Evolutionary conservation across 1,139 yeast genomes (phyloP), one percentile per base, ranked within the genome.

Genomic region (Taiozyma sp.): DNA sequence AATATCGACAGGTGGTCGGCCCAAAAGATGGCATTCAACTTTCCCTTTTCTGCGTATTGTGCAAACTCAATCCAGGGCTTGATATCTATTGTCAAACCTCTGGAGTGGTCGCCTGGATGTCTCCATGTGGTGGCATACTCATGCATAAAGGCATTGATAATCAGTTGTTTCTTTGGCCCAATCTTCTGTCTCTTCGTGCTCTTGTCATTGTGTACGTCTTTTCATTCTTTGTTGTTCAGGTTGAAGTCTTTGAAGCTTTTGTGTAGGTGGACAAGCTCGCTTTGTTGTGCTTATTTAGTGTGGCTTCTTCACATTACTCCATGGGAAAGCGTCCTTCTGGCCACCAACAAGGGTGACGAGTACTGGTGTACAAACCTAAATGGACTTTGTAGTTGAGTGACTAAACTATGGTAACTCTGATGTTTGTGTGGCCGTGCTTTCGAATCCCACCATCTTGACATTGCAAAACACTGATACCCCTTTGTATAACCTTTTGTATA

Each of bases 1-100:
- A 66, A 70, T 1, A 67, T 68, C 1, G 74, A 76, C 30, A 72
- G 59, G 12, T 67, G 70, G 61, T 74, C 78, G 28, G 78, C 78
- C 48, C 74, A 62, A 56, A 74, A 74, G 19, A 74, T 51, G 3
- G 73, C 70, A 55, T 71, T 70, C 54, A 74, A 65, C 55, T 73
- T 72, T 1, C 76, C 78, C 40, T 59, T 62, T 53, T 74, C 78
- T 2, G 51, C 54, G 41, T 46, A 49, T 41, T 51, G 40, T 6
- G 59, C 59, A 13, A 54, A 39, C 23, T 39, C 43, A 22, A 28
- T 44, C 24, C n/a, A 39, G 42, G 23, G 29, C 8, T 38, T 41
- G 6, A 22, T 28, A 14, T 30, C 30, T 7, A n/a, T 28, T 5
- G 48, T 45, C n/a, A 29, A 22, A 5, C 23, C 48, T 29, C 48